These are phyloP conservation scores for Acrocalymma vagum DNA, from an alignment of 2,329 filamentous ascomycete species.

Conservation along the genomic window DNA sequence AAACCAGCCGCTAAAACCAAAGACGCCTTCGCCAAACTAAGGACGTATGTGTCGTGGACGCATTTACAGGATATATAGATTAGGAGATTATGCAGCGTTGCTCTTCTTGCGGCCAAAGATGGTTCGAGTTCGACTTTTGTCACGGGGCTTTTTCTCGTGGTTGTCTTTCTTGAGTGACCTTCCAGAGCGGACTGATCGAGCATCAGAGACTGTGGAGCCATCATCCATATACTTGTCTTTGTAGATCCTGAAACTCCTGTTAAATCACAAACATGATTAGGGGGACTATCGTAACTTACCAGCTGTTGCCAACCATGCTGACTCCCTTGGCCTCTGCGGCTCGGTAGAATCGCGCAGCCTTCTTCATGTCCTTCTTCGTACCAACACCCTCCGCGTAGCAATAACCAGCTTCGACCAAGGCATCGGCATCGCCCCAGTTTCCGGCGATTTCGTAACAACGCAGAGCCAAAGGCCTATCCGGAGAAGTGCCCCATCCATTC, in stretches of 20 bases:
- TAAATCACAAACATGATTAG: slow-evolving; percentile 8
- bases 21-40: slow-evolving; percentile 42
- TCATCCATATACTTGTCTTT: slow-evolving; percentile 87
- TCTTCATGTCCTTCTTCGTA: slow-evolving; percentile 95
- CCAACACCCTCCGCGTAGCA: slow-evolving; percentile 95
- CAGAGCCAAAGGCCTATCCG: slow-evolving; percentile 86
- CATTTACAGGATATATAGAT: slow-evolving; percentile 33
- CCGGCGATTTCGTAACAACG: slow-evolving; percentile 97
- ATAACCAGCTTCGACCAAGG: slow-evolving; percentile 91
- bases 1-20: slow-evolving; percentile 33
- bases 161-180: slow-evolving; percentile 51
- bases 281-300: slow-evolving; percentile 66
- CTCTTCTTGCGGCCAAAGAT: slow-evolving; percentile 73
- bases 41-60: slow-evolving; percentile 42
- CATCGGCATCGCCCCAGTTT: slow-evolving; percentile 94
- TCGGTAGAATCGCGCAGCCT: slow-evolving; percentile 89
- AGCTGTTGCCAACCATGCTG: slow-evolving; percentile 98
- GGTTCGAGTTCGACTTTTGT: slow-evolving; percentile 78
- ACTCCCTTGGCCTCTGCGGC: slow-evolving; percentile 91
- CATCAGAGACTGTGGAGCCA: slow-evolving; percentile 40
- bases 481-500: slow-evolving; percentile 97
- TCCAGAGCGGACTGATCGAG: slow-evolving; percentile 57
- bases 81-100: slow-evolving; percentile 24
- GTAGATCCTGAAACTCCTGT: slow-evolving; percentile 76
- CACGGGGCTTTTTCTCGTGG: slow-evolving; percentile 70